Evolutionary conservation across 805 yeast genomes (phyloP).

Genomic region (Sungouiella blattae): DNA sequence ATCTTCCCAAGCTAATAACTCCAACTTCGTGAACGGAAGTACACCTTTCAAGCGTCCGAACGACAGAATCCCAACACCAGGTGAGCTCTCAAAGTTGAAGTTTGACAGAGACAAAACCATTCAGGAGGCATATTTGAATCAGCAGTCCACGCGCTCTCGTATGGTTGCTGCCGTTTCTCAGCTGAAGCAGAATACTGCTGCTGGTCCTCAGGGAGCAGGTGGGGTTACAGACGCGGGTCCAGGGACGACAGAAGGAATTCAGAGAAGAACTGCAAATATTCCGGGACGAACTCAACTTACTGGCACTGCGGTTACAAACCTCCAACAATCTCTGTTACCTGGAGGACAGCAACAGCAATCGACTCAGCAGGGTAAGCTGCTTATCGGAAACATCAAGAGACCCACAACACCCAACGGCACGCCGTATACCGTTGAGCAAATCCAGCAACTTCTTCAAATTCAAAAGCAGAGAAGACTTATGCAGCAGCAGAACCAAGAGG

Average conservation of each 20-base stretch:
- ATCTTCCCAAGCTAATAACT: background rate
- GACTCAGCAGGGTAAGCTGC: constrained; percentile 10
- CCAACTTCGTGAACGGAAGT: constrained; percentile 1
- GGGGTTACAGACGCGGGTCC: background rate
- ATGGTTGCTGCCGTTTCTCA: constrained; percentile 43
- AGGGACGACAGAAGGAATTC: too few species aligned
- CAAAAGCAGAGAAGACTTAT: constrained; percentile 49
- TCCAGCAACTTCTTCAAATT: constrained; percentile 53
- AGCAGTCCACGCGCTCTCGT: constrained; percentile 40
- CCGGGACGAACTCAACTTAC: constrained; percentile 3
- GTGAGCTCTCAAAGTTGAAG: constrained; percentile 78
- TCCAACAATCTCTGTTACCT: too few species aligned
- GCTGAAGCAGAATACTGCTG: constrained; percentile 22
- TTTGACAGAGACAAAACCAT: constrained; percentile 81
- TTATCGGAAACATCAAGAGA: constrained; percentile 20
- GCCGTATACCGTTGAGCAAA: constrained; percentile 57
- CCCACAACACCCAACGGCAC: constrained; percentile 54
- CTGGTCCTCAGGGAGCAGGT: background rate
- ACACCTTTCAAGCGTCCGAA: constrained; percentile 26
- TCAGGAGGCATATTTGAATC: constrained; percentile 64
- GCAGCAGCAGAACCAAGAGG: constrained; percentile 39
- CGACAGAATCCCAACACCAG: constrained; percentile 64
- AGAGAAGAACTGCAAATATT: constrained; percentile 5
- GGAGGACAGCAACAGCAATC: constrained; percentile 2
- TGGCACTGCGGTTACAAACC: constrained; percentile 1